Base-by-base conservation (phyloP, 805 yeast species). In the Yarrowia osloensis region DNA sequence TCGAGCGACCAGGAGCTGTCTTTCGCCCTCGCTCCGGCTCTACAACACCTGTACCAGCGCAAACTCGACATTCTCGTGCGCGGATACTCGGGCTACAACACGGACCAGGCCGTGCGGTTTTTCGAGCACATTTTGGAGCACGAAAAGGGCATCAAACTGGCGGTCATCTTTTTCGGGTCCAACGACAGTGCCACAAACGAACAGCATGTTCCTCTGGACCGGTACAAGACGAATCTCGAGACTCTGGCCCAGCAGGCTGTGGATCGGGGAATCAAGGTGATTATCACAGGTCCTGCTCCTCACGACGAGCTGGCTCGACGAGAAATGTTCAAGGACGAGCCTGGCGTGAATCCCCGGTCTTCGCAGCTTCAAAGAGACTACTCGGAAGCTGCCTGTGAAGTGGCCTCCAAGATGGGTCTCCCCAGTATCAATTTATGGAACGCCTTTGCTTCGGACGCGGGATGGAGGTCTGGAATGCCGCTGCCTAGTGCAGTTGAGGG, bases 61-160 rank as follows among this genome's bases (percentile, higher is more conserved):
- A 84, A 81, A 73, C 71, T 90, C 54, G 94, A 90, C 70, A 79
- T 93, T 2, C 73, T 91, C 1, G 86, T 84, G 46, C 79, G 97
- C 68, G 98, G 98, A 0, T 90, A 79, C 72, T 74, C 86, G 0
- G 97, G 98, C 0, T 92, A 90, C 78, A 90, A 83, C 71, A 77
- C 92, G 0, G 83, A 85, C 39, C 87, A 87, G 77, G 91, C 85
- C 0, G 72, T 79, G 11, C 76, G 80, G 55, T 71, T 90, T 4
- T 71, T 84, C 4, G 84, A 84, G n/a, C 76, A 79, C 47, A 77
- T 88, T 13, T 75, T 91, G 37, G 78, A 81, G 24, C 72, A 76
- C 4, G 90, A 86, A 69, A 76, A 83, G 55, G 74, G 76, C 68
- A 77, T 85, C 62, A 68, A 67, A 67, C 66, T 71, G 49, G 70